A percentile compares a stretch with the other conserved stretches of the same genome.
phyloP scores from a whole-genome alignment of 768 basidiomycete genomes.

The Amanita thiersii region DNA sequence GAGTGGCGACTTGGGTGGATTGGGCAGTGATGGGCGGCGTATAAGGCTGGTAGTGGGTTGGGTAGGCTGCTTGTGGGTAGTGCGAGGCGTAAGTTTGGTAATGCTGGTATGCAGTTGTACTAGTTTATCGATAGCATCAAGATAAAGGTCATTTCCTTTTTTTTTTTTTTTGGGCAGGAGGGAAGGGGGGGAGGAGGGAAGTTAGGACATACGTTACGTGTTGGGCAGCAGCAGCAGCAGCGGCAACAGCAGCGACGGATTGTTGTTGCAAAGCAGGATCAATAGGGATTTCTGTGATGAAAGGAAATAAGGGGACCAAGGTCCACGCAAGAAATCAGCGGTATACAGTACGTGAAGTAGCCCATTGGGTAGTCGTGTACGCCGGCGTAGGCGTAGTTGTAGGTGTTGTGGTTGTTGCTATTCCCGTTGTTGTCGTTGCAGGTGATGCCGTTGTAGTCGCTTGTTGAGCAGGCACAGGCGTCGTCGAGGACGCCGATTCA shows the following conservation, averaged over 20 bases:
- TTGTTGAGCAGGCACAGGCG: background rate
- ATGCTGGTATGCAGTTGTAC: slow-evolving; percentile 41
- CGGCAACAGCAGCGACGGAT: too few species aligned
- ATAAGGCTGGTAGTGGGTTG: slow-evolving; percentile 37
- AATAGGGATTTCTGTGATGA: slow-evolving; percentile 52
- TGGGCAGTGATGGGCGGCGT: slow-evolving; percentile 23
- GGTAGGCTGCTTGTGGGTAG: slow-evolving; percentile 35
- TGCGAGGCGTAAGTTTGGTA: slow-evolving; percentile 37
- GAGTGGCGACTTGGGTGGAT: slow-evolving; percentile 16
- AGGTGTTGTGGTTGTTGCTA: slow-evolving; percentile 16
- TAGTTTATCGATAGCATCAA: slow-evolving; percentile 16
- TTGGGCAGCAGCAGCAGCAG: too few species aligned
- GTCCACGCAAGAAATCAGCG: too few species aligned
- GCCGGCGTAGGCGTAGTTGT: slow-evolving; percentile 19
- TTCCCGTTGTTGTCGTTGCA: slow-evolving; percentile 16
- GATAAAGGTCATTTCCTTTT: too few species aligned
- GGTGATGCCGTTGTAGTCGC: slow-evolving; percentile 7
- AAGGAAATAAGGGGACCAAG: background rate
- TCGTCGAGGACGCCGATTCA: slow-evolving; percentile 13
- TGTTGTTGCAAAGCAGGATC: slow-evolving; percentile 65
- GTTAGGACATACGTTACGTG: slow-evolving; percentile 31
- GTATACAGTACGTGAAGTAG: slow-evolving; percentile 23
- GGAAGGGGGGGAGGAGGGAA: slow-evolving; percentile 11
- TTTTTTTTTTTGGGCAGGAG: too few species aligned
- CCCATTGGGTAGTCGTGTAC: slow-evolving; percentile 23